Evolutionary conservation across 306 rosid species (phyloP).

Genomic region (Casuarina cunninghamiana): DNA sequence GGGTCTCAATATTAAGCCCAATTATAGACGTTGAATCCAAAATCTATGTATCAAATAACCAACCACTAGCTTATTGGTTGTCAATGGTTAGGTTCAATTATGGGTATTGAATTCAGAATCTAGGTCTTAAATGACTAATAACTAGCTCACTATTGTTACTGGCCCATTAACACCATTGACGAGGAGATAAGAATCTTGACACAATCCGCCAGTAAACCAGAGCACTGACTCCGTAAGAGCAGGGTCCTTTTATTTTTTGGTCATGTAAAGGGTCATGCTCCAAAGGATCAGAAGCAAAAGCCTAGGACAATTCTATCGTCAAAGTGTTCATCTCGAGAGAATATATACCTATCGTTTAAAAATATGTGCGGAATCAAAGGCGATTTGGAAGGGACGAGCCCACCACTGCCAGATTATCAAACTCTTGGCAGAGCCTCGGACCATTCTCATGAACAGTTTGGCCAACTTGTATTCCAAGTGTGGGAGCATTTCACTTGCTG

Average conservation of each 20-base stretch:
- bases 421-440: constrained; percentile 2
- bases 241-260: neutral
- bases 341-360: neutral
- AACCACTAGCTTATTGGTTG: too few relatives aligned
- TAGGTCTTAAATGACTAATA: too few relatives aligned
- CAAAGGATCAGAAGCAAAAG: neutral
- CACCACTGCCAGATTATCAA: neutral
- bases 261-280: constrained; percentile 1
- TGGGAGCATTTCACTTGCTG: constrained; percentile 2
- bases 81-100: too few relatives aligned
- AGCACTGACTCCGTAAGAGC: neutral
- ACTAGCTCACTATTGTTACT: too few relatives aligned
- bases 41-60: too few relatives aligned
- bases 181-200: neutral
- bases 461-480: neutral
- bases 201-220: neutral
- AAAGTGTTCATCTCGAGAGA: neutral
- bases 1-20: neutral
- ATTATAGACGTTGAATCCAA: too few relatives aligned
- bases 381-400: neutral
- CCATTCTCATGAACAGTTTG: neutral
- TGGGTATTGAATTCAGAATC: too few relatives aligned
- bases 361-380: constrained; percentile 7
- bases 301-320: neutral
- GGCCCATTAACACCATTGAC: too few relatives aligned